phyloP scores from a whole-genome alignment of 108 stramenopile species.

The Pseudonitzschia delicatissima region DNA sequence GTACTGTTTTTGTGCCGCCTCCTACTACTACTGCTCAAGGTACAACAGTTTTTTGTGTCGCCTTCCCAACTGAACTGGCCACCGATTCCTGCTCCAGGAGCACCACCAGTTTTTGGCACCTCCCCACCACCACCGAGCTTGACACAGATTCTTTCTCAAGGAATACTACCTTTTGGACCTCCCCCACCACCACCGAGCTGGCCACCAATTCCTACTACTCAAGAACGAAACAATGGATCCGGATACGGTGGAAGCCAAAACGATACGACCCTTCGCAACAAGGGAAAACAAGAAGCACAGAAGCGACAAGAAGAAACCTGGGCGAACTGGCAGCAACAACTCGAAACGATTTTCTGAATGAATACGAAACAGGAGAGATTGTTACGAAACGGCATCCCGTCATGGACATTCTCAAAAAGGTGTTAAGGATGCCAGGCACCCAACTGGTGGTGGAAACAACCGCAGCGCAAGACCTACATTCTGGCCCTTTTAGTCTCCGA shows the following conservation, averaged over 20 bases:
- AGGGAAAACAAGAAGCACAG: constrained; percentile 1
- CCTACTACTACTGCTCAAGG: too few relatives aligned
- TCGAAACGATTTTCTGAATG: neutral
- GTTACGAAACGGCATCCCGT: neutral
- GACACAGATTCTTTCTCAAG: too few relatives aligned
- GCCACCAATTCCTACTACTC: too few relatives aligned
- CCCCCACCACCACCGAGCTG: too few relatives aligned
- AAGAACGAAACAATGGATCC: constrained; percentile 4
- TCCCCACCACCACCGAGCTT: too few relatives aligned
- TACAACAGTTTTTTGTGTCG: too few relatives aligned
- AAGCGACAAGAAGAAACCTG: neutral
- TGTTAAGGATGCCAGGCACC: constrained; percentile 4
- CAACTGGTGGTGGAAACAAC: constrained; percentile 12
- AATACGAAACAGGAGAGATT: neutral
- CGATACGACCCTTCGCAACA: neutral
- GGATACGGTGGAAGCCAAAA: constrained; percentile 1
- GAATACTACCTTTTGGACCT: too few relatives aligned
- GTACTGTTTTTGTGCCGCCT: too few relatives aligned
- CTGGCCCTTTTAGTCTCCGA: neutral
- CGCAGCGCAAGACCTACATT: neutral
- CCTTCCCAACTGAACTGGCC: too few relatives aligned
- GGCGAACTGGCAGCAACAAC: constrained; percentile 7
- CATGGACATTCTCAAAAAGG: constrained; percentile 8
- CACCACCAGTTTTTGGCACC: too few relatives aligned
- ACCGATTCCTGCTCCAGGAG: too few relatives aligned